Conservation (phyloP, 2,329 filamentous ascomycete species). For the Alternaria incomplexa region DNA sequence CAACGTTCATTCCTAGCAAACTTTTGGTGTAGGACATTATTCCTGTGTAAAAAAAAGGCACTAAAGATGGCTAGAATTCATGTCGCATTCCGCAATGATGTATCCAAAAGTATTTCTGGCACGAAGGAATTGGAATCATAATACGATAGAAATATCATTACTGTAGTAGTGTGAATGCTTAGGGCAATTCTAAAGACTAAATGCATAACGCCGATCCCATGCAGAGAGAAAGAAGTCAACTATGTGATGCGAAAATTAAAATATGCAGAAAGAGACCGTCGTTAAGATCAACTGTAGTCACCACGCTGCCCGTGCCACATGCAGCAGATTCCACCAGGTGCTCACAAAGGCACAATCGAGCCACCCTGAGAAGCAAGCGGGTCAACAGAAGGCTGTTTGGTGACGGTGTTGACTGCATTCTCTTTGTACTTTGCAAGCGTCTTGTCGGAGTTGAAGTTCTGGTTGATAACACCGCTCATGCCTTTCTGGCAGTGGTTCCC, state of each 20-base stretch:
- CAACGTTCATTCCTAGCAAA: not conserved
- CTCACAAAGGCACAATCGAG: conserved; percentile 30
- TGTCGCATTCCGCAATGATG: not conserved
- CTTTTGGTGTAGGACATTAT: not conserved
- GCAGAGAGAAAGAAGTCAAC: not conserved
- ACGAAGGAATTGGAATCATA: no score
- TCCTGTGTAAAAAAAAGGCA: no score
- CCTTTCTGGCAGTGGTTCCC: conserved; percentile 70
- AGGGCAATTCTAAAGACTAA: not conserved
- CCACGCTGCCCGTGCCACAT: not conserved
- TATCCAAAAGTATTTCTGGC: no score
- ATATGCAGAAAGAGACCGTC: not conserved
- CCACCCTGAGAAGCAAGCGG: conserved; percentile 27
- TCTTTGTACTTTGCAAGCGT: conserved; percentile 40
- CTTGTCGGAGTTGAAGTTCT: conserved; percentile 34
- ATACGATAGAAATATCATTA: not conserved
- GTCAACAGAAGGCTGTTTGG: conserved; percentile 28
- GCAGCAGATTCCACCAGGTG: not conserved
- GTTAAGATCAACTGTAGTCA: not conserved
- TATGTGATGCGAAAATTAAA: not conserved
- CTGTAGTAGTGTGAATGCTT: not conserved
- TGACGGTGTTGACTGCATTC: conserved; percentile 27
- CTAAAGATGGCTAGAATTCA: no score
- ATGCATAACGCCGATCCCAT: not conserved
- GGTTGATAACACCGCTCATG: conserved; percentile 77